Evolutionary conservation across 1,284 basidiomycete species (phyloP), one percentile per base, ranked within the genome.

Genomic region (Tylopilus sp.): DNA sequence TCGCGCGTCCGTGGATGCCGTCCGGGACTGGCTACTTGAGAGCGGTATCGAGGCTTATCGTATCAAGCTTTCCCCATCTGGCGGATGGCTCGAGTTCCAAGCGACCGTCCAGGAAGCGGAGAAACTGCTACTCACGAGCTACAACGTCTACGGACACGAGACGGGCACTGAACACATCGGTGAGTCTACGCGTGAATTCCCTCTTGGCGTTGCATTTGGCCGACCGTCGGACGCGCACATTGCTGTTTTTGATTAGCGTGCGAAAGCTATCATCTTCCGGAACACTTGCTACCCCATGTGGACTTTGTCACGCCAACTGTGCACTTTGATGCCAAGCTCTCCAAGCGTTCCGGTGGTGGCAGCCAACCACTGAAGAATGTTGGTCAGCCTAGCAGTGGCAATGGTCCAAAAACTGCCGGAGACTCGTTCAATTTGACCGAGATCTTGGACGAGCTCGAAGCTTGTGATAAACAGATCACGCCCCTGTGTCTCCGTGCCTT

Each of bases 251-350:
- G 24, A 22, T 18, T 16, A 85, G 84, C 81, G 24, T 87, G 86
- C 65, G 75, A 81, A 58, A 74, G 72, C 12, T 86, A 86, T 63
- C 81, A 83, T 22, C 70, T 87, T n/a, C 84, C 84, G 4, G 77
- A 74, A 12, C 77, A 83, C 61, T 57, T 86, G 8, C 69, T 59
- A 13, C 67, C 74, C 22, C 86, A 87, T 44, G 73, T 87, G 53
- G 85, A 87, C 61, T 73, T 86, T 38, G 82, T 86, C 32, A 82
- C 76, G 9, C 85, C 85, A 3, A 84, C 84, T 1, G 78, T 86
- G 3, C 80, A 85, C 60, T 82, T 83, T 68, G 80, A 82, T 53
- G 62, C 61, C 15, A 79, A 63, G 47, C 15, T 80, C 44, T 52
- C 71, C 49, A 76, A 67, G 52, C 76, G 67, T 36, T 67, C 66